Conservation (phyloP, 2,329 filamentous ascomycete species). For the Beauveria australis region DNA sequence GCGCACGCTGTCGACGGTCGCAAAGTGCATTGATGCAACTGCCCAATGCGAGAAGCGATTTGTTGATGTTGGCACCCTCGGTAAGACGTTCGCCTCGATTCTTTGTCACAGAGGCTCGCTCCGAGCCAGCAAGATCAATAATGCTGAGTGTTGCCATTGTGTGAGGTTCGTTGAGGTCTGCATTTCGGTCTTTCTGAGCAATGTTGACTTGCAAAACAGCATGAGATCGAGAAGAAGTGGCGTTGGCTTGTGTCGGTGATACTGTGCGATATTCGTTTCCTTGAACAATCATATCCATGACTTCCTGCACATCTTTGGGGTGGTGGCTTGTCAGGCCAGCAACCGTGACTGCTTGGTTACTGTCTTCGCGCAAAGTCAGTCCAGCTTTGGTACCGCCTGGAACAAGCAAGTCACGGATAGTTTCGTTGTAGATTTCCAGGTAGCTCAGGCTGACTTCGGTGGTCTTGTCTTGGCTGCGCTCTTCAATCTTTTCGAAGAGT, state of each 20-base stretch:
- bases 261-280: slow-evolving; percentile 94
- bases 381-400: slow-evolving; percentile 74
- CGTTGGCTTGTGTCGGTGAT: slow-evolving; percentile 93
- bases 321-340: slow-evolving; percentile 84
- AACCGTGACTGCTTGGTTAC: slow-evolving; percentile 86
- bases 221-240: slow-evolving; percentile 93
- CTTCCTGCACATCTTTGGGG: slow-evolving; percentile 84
- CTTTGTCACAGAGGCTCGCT: slow-evolving; percentile 92
- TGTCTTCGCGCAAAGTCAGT: slow-evolving; percentile 89
- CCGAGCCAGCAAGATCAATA: slow-evolving; percentile 93
- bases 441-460: slow-evolving; percentile 92
- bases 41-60: slow-evolving; percentile 85
- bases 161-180: slow-evolving; percentile 84
- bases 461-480: slow-evolving; percentile 74
- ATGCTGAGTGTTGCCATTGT: slow-evolving; percentile 98
- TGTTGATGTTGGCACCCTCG: slow-evolving; percentile 99
- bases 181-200: slow-evolving; percentile 87
- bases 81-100: slow-evolving; percentile 85
- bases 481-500: slow-evolving; percentile 90
- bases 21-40: slow-evolving; percentile 98
- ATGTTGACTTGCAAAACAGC: slow-evolving; percentile 97
- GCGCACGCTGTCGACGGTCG: slow-evolving; percentile 82
- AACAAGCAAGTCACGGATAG: slow-evolving; percentile 89
- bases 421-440: slow-evolving; percentile 98
- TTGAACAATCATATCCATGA: slow-evolving; percentile 98